These are phyloP conservation scores for Xanthoconium stramineum DNA, from an alignment of 768 basidiomycete species.

Conservation along the genomic window DNA sequence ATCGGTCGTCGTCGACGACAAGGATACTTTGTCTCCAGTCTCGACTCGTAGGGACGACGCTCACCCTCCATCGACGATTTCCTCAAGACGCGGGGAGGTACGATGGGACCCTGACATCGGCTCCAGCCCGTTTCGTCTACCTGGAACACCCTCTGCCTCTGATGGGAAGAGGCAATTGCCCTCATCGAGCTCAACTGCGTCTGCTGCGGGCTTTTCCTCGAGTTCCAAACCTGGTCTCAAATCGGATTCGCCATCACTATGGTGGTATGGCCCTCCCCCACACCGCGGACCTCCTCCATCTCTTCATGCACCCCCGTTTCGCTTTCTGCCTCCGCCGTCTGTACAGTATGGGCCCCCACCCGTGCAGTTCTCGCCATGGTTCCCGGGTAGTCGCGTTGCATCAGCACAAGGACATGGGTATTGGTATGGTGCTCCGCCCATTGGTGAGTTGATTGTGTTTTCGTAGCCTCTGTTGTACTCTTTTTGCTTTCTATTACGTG, in stretches of 20 bases:
- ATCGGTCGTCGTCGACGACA: background rate
- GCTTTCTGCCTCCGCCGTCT: slow-evolving; percentile 12
- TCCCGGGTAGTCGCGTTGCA: slow-evolving; percentile 8
- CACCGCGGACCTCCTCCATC: slow-evolving; percentile 7
- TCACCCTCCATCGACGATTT: background rate
- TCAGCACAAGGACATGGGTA: slow-evolving; percentile 18
- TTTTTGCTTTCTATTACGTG: background rate
- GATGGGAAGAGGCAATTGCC: background rate
- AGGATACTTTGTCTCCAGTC: background rate
- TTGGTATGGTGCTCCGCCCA: slow-evolving; percentile 19
- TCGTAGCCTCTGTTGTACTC: background rate
- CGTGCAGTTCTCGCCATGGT: slow-evolving; percentile 13
- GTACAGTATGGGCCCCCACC: slow-evolving; percentile 13
- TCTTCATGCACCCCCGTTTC: slow-evolving; percentile 4
- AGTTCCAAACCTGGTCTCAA: slow-evolving; percentile 2
- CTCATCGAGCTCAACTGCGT: background rate
- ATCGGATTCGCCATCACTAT: slow-evolving; percentile 11
- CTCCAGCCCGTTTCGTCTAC: background rate
- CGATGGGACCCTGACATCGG: slow-evolving; percentile 17
- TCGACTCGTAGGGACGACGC: background rate
- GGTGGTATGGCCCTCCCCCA: slow-evolving; percentile 8
- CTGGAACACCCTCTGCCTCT: background rate
- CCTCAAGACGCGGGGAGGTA: background rate
- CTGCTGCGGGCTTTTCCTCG: background rate
- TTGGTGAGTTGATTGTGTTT: slow-evolving; percentile 18